Conservation (phyloP, 1,284 basidiomycete species). For the Puccinia coronata region DNA sequence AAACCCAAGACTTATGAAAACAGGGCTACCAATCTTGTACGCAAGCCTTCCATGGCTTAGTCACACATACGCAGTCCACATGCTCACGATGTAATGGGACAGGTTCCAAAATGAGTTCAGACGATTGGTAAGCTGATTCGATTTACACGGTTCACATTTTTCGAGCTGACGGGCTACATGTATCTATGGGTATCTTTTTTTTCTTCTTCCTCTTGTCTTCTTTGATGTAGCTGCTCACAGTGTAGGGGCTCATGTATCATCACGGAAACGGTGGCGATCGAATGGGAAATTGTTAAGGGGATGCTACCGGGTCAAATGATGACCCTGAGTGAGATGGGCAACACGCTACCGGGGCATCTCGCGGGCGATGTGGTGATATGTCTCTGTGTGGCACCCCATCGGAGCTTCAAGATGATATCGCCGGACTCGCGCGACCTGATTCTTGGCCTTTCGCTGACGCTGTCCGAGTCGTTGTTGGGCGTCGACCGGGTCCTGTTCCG, state of each 20-base stretch:
- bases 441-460: slow-evolving; percentile 65
- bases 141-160: too few relatives aligned
- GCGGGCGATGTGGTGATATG: slow-evolving; percentile 32
- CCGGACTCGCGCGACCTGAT: slow-evolving; percentile 54
- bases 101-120: slow-evolving; percentile 33
- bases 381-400: slow-evolving; percentile 30
- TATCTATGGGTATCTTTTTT: background rate
- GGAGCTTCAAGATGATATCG: slow-evolving; percentile 56
- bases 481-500: slow-evolving; percentile 82
- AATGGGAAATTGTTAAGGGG: slow-evolving; percentile 30
- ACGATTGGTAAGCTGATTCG: slow-evolving; percentile 28
- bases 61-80: slow-evolving; percentile 1
- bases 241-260: slow-evolving; percentile 28
- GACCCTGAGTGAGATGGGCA: slow-evolving; percentile 10
- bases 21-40: slow-evolving; percentile 21
- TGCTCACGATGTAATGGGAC: slow-evolving; percentile 21
- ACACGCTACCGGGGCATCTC: slow-evolving; percentile 27
- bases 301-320: slow-evolving; percentile 28
- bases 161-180: background rate
- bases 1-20: background rate
- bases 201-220: background rate
- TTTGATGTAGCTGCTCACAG: slow-evolving; percentile 22
- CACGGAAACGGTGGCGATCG: background rate
- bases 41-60: background rate
- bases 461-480: slow-evolving; percentile 88